These are phyloP conservation scores for Amorphotheca resinae DNA, from an alignment of 495 filamentous ascomycete species.

Conservation along the genomic window DNA sequence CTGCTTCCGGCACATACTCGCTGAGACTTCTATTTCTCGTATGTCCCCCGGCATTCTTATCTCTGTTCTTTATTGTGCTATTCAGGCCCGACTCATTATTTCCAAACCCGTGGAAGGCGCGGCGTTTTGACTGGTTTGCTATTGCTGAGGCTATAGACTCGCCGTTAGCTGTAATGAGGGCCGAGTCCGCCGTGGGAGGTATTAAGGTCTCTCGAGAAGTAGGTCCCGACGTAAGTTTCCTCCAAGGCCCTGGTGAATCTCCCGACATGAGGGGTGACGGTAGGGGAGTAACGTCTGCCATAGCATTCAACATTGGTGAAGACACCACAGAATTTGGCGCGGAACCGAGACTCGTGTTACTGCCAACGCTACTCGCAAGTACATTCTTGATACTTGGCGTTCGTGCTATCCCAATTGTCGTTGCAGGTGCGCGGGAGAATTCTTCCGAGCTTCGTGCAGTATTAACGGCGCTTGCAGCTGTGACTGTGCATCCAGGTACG, in stretches of 20 bases:
- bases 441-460: conserved; percentile 23
- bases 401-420: conserved; percentile 30
- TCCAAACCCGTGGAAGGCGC: conserved; percentile 33
- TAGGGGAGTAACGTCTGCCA: conserved; percentile 84
- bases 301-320: conserved; percentile 65
- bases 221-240: conserved; percentile 31
- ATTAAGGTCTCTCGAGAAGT: conserved; percentile 28
- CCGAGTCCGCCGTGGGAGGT: conserved; percentile 31
- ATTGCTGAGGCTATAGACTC: conserved; percentile 35
- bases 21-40: conserved; percentile 69
- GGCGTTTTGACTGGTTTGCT: conserved; percentile 37
- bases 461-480: conserved; percentile 11
- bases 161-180: conserved; percentile 35
- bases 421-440: conserved; percentile 21
- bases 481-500: conserved; percentile 18
- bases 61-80: conserved; percentile 23
- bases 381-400: conserved; percentile 36
- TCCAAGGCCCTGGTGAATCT: conserved; percentile 66
- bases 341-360: conserved; percentile 28
- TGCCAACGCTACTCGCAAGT: conserved; percentile 35
- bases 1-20: conserved; percentile 67
- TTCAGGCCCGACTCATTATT: conserved; percentile 11
- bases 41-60: conserved; percentile 30
- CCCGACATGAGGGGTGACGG: conserved; percentile 70
- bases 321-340: conserved; percentile 46